A percentile compares a stretch with the other conserved stretches of the same genome.
Conservation (phyloP, 1,284 basidiomycete genomes). For the Neotropicomus parvogracilis region DNA sequence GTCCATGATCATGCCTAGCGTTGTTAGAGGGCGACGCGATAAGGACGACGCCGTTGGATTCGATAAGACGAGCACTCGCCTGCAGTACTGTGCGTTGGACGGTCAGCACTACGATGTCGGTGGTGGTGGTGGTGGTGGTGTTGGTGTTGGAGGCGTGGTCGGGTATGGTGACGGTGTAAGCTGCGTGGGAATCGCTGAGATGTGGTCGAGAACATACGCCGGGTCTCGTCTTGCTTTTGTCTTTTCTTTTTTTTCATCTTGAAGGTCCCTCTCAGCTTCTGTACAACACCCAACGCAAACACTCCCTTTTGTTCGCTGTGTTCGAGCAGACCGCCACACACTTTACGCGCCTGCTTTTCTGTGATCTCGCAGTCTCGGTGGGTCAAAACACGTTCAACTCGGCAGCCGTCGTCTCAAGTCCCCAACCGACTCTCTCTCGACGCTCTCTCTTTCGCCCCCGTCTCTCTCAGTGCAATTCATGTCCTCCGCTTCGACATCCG, state of each 20-base stretch:
- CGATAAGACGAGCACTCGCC: constrained; percentile 8
- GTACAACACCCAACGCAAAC: constrained; percentile 32
- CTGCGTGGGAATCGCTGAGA: constrained; percentile 22
- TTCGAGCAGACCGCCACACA: constrained; percentile 9
- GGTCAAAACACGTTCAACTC: constrained; percentile 27
- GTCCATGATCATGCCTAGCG: constrained; percentile 47
- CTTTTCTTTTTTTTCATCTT: constrained; percentile 6
- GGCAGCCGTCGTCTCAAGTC: constrained; percentile 29
- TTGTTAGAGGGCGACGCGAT: constrained; percentile 2
- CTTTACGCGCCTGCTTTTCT: constrained; percentile 13
- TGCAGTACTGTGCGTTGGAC: background rate
- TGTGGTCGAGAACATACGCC: background rate
- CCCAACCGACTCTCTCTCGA: constrained; percentile 20
- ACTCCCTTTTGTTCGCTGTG: constrained; percentile 24
- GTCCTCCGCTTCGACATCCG: constrained; percentile 58
- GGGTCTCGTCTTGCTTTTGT: background rate
- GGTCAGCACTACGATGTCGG: background rate
- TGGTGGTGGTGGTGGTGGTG: too few species aligned
- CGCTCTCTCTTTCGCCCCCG: constrained; percentile 9
- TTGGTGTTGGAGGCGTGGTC: too few species aligned
- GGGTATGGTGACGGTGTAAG: too few species aligned
- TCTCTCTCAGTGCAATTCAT: constrained; percentile 31
- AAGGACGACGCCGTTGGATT: constrained; percentile 5
- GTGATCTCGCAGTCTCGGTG: constrained; percentile 7
- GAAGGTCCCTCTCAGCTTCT: too few species aligned